phyloP scores from a whole-genome alignment of 371 early-diverging fungal species.

The Chytridiales sp. region DNA sequence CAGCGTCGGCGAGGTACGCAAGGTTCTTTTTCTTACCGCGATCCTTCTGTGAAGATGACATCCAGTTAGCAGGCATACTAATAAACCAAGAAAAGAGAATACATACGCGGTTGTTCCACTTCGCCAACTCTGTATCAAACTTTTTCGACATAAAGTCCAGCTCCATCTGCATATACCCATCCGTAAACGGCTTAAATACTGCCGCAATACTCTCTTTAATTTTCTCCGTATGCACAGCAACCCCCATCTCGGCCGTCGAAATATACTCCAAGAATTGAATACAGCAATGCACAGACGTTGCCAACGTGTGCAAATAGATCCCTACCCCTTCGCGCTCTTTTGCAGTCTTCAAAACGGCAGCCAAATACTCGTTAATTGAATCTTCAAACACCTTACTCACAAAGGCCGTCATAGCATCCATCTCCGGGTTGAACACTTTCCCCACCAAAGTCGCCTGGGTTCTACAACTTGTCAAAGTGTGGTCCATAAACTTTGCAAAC shows the following conservation, averaged over 20 bases:
- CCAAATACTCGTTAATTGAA: constrained; percentile 68
- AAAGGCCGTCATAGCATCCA: constrained; percentile 60
- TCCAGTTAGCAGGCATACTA: no score
- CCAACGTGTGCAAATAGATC: constrained; percentile 51
- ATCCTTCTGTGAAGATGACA: no score
- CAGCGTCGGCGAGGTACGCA: constrained; percentile 42
- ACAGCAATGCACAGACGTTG: constrained; percentile 50
- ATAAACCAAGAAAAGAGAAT: neutral
- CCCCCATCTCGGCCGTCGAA: constrained; percentile 30
- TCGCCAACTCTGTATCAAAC: constrained; percentile 42
- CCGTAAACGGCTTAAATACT: constrained; percentile 42
- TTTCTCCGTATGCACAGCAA: constrained; percentile 34
- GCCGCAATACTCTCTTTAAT: constrained; percentile 28
- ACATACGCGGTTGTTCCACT: constrained; percentile 49
- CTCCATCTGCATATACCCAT: constrained; percentile 45
- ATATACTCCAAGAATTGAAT: constrained; percentile 47
- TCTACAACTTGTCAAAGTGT: constrained; percentile 46
- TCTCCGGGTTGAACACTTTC: constrained; percentile 68
- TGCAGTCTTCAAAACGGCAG: constrained; percentile 45
- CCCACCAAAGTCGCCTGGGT: constrained; percentile 63
- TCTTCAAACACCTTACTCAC: constrained; percentile 71
- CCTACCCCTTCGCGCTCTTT: constrained; percentile 37
- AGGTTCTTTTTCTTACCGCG: constrained; percentile 7
- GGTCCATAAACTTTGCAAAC: constrained; percentile 56
- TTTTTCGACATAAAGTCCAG: constrained; percentile 35